These are phyloP conservation scores for Lactarius sanguifluus DNA, from an alignment of 768 basidiomycete genomes.

Conservation along the genomic window DNA sequence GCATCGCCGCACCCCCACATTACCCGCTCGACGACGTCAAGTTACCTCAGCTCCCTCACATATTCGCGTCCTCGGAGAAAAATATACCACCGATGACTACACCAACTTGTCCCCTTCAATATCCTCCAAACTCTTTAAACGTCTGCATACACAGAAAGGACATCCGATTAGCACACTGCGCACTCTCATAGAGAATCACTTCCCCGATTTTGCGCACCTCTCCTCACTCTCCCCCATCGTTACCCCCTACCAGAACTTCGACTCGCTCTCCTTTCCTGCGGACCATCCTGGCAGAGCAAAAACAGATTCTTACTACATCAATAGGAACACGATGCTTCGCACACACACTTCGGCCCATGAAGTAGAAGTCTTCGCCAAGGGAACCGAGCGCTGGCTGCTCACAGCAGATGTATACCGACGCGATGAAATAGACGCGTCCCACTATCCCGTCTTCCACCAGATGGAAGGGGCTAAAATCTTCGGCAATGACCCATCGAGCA, in stretches of 20 bases:
- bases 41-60: conserved; percentile 17
- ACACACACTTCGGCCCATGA: conserved; percentile 99
- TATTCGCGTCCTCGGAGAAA: conserved; percentile 57
- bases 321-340: conserved; percentile 85
- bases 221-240: conserved; percentile 87
- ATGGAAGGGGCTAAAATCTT: conserved; percentile 93
- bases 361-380: conserved; percentile 81
- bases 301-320: conserved; percentile 96
- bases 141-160: conserved; percentile 68
- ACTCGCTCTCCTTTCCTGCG: conserved; percentile 88
- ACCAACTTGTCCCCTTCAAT: conserved; percentile 90
- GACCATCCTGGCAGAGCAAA: conserved; percentile 92
- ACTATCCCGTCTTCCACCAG: conserved; percentile 98
- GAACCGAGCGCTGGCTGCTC: conserved; percentile 81
- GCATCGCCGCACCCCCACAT: background rate
- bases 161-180: conserved; percentile 91
- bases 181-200: conserved; percentile 80
- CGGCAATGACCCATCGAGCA: conserved; percentile 51
- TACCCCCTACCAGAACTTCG: conserved; percentile 89
- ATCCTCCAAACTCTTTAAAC: conserved; percentile 71
- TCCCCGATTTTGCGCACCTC: conserved; percentile 66
- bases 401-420: conserved; percentile 97
- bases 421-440: conserved; percentile 96
- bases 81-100: conserved; percentile 72
- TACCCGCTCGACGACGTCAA: background rate